These are phyloP conservation scores for Spathaspora arborariae DNA, from an alignment of 805 yeast species.

Conservation along the genomic window DNA sequence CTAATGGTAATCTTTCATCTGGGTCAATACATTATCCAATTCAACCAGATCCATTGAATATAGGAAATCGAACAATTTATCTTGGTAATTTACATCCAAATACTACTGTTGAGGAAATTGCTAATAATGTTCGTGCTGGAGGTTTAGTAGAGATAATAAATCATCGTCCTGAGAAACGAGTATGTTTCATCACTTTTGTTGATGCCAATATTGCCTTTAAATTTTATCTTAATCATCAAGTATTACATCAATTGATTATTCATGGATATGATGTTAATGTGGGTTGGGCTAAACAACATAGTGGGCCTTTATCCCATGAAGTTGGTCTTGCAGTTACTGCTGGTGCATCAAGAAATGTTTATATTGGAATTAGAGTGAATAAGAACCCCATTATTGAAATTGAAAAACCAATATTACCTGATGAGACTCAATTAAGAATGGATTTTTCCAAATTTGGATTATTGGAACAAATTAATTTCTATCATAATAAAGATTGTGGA, in stretches of 20 bases:
- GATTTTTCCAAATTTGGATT: constrained; percentile 68
- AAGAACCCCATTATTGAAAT: constrained; percentile 12
- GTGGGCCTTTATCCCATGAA: constrained; percentile 57
- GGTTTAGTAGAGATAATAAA: constrained; percentile 66
- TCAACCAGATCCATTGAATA: constrained; percentile 28
- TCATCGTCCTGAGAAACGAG: constrained; percentile 46
- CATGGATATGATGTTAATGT: constrained; percentile 61
- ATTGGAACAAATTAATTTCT: constrained; percentile 71
- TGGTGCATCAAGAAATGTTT: constrained; percentile 76
- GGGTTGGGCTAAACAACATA: constrained; percentile 68
- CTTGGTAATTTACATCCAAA: constrained; percentile 63
- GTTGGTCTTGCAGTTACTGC: constrained; percentile 61
- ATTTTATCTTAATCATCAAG: constrained; percentile 57
- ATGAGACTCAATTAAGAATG: constrained; percentile 45
- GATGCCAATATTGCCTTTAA: constrained; percentile 63
- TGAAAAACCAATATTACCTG: constrained; percentile 23
- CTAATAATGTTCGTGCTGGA: constrained; percentile 69
- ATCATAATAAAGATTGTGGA: constrained; percentile 68
- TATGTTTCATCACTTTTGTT: constrained; percentile 69
- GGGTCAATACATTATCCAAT: constrained; percentile 9
- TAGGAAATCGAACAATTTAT: constrained; percentile 65
- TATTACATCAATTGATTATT: constrained; percentile 52
- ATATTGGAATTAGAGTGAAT: constrained; percentile 55
- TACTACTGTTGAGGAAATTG: constrained; percentile 67
- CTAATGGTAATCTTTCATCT: constrained; percentile 3